phyloP scores from a whole-genome alignment of 306 rosid genomes.

The Prunus campanulata region DNA sequence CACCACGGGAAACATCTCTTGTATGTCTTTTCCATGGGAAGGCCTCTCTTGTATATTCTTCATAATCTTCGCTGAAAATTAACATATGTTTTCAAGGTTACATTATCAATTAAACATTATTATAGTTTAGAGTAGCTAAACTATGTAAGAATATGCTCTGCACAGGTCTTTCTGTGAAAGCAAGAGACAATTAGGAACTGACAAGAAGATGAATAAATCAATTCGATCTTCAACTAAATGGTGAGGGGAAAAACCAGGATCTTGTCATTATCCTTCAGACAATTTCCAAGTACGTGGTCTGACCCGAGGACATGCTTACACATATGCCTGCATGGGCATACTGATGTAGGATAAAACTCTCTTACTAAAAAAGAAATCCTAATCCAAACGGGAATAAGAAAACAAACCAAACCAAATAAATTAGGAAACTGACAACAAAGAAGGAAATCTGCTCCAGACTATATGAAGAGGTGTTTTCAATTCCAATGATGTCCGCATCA shows the following conservation, averaged over 20 bases:
- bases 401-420: no score
- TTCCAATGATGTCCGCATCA: no score
- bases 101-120: constrained; percentile 1
- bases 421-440: no score
- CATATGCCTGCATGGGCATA: background rate
- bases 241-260: background rate
- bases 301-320: background rate
- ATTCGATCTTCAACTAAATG: background rate
- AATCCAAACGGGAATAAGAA: no score
- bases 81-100: constrained; percentile 13
- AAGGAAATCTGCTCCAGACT: no score
- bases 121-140: background rate
- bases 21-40: constrained; percentile 75
- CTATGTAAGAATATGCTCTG: background rate
- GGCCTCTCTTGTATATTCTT: constrained; percentile 44
- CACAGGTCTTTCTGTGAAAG: background rate
- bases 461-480: no score
- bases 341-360: no score
- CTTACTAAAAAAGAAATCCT: no score
- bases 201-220: background rate
- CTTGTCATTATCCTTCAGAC: background rate
- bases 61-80: constrained; percentile 59
- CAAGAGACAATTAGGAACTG: background rate
- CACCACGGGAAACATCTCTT: constrained; percentile 41
- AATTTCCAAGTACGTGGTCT: background rate